phyloP scores from a whole-genome alignment of 352 stramenopile genomes.

The Pythium chondricola region DNA sequence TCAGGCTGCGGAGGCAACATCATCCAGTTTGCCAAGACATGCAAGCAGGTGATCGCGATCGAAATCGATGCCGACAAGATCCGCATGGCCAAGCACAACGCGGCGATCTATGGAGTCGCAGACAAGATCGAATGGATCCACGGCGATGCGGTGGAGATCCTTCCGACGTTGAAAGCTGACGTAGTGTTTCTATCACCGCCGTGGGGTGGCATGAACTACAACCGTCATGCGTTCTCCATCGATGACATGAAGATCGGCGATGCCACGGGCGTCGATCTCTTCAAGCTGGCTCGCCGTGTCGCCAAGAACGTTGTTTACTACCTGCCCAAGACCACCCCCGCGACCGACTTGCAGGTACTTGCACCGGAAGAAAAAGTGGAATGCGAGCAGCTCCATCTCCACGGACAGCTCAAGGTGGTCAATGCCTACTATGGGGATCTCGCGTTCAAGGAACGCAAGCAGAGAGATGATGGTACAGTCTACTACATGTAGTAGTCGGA shows the following conservation, averaged over 20 bases:
- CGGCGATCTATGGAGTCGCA: slow-evolving; percentile 85
- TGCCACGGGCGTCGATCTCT: slow-evolving; percentile 53
- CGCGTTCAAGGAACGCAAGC: slow-evolving; percentile 8
- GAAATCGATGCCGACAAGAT: slow-evolving; percentile 88
- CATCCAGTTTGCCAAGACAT: slow-evolving; percentile 89
- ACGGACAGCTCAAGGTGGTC: slow-evolving; percentile 75
- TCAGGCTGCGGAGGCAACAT: slow-evolving; percentile 91
- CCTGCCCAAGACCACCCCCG: slow-evolving; percentile 62
- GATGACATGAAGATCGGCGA: slow-evolving; percentile 62
- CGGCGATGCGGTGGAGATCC: slow-evolving; percentile 77
- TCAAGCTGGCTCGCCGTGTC: slow-evolving; percentile 48
- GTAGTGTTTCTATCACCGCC: slow-evolving; percentile 89
- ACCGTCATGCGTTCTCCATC: slow-evolving; percentile 47
- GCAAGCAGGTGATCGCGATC: slow-evolving; percentile 89
- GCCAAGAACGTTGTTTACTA: slow-evolving; percentile 81
- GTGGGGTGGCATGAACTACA: slow-evolving; percentile 83
- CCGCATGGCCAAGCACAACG: slow-evolving; percentile 89
- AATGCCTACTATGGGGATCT: slow-evolving; percentile 76
- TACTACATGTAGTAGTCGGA: background rate
- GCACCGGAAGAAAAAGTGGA: slow-evolving; percentile 48
- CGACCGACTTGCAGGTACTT: slow-evolving; percentile 41
- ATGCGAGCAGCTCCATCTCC: slow-evolving; percentile 74
- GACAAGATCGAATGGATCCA: slow-evolving; percentile 90
- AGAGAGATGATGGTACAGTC: background rate
- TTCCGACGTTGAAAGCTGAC: slow-evolving; percentile 73